phyloP scores from a whole-genome alignment of 441 rosid species.

The Geranium incanum region DNA sequence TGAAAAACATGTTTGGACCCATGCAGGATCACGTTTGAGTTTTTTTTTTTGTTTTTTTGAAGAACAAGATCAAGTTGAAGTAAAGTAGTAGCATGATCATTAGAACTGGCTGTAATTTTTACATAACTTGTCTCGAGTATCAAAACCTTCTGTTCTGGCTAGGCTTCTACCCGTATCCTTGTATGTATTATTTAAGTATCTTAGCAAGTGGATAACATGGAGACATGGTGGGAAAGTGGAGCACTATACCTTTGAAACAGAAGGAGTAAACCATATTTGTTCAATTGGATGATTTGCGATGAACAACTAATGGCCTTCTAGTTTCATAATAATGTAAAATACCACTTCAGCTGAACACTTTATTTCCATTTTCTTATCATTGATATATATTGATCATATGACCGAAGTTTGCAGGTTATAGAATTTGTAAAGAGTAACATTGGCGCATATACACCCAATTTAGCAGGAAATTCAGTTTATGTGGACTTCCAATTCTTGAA shows the following conservation, averaged over 20 bases:
- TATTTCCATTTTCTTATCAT: background rate
- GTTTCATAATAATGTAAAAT: background rate
- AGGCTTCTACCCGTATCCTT: background rate
- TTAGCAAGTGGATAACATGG: background rate
- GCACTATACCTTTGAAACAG: background rate
- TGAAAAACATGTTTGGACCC: background rate
- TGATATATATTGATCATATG: background rate
- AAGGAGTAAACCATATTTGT: background rate
- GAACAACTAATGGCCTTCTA: background rate
- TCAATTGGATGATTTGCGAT: background rate
- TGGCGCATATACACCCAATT: slow-evolving; percentile 49
- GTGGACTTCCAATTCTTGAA: slow-evolving; percentile 63
- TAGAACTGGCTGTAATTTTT: background rate
- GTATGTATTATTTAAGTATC: background rate
- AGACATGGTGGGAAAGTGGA: background rate
- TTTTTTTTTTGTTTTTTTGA: background rate
- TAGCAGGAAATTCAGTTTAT: slow-evolving; percentile 86
- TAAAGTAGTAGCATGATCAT: background rate
- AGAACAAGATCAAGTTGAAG: background rate
- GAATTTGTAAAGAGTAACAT: slow-evolving; percentile 64
- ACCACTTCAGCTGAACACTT: slow-evolving; percentile 2
- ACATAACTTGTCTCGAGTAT: background rate
- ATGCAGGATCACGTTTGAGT: background rate
- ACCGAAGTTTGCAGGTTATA: slow-evolving; percentile 52
- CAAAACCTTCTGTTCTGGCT: background rate